Percentiles rank a stretch among this genome's conserved stretches.
phyloP scores from a whole-genome alignment of 2,329 filamentous ascomycete genomes.

The Thermoascus crustaceus region DNA sequence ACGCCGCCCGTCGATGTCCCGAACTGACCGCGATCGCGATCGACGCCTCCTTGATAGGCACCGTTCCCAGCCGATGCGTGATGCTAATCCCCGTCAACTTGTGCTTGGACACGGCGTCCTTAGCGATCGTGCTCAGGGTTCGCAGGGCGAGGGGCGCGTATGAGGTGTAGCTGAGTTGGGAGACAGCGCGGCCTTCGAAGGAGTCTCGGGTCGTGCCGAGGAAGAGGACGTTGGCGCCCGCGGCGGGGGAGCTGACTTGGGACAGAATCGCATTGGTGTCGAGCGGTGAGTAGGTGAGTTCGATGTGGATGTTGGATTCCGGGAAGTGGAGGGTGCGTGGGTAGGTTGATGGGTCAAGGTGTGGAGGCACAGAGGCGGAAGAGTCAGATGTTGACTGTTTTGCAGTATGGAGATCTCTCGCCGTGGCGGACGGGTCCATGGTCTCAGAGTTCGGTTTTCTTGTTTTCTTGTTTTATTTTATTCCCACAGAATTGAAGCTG shows the following conservation, averaged over 20 bases:
- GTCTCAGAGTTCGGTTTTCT: too few relatives aligned
- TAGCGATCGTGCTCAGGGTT: conserved; percentile 31
- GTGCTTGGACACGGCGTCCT: conserved; percentile 48
- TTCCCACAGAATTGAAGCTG: too few relatives aligned
- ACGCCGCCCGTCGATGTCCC: conserved; percentile 75
- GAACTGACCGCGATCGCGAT: conserved; percentile 82
- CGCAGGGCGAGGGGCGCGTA: conserved; percentile 37
- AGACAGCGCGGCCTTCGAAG: conserved; percentile 33
- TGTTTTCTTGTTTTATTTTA: too few relatives aligned
- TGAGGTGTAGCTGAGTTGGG: conserved; percentile 37
- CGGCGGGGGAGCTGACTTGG: conserved; percentile 32
- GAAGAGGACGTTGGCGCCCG: conserved; percentile 40
- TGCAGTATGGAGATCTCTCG: too few relatives aligned
- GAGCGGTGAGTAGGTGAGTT: conserved; percentile 35
- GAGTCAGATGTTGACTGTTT: too few relatives aligned
- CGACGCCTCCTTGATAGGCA: conserved; percentile 87
- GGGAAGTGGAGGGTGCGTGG: conserved; percentile 26
- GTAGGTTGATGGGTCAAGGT: conserved; percentile 34
- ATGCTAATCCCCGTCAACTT: conserved; percentile 66
- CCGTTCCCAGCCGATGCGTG: conserved; percentile 73
- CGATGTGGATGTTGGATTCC: conserved; percentile 32
- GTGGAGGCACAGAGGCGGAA: too few relatives aligned
- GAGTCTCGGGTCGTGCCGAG: conserved; percentile 39
- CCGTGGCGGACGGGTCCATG: too few relatives aligned
- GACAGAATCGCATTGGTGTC: conserved; percentile 25